These are phyloP conservation scores for Podospora pseudocomata DNA, from an alignment of 495 filamentous ascomycete species.

Conservation along the genomic window DNA sequence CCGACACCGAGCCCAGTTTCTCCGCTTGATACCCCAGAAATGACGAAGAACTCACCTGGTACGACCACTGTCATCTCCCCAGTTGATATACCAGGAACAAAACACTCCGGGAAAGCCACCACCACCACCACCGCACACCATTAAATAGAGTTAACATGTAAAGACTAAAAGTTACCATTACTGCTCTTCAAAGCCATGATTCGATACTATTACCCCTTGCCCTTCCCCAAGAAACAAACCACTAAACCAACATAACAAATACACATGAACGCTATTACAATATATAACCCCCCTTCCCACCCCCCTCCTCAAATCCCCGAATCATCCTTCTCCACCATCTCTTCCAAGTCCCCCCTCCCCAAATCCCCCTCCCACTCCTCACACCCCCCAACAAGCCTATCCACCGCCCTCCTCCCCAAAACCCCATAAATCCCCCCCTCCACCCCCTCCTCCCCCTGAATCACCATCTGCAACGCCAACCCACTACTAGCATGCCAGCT, in stretches of 20 bases:
- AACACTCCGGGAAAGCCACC: background rate
- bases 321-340: conserved; percentile 7
- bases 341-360: background rate
- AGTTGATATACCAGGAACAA: background rate
- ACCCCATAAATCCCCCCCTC: background rate
- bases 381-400: background rate
- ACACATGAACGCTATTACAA: background rate
- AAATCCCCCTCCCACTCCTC: background rate
- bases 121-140: background rate
- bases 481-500: conserved; percentile 45
- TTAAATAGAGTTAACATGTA: background rate
- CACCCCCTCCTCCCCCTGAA: background rate
- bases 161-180: background rate
- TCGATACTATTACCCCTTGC: too few relatives aligned
- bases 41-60: background rate
- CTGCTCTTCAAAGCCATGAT: background rate
- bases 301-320: background rate
- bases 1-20: background rate
- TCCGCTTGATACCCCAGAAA: background rate
- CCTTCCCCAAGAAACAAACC: background rate
- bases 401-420: background rate
- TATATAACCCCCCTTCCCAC: background rate
- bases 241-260: background rate
- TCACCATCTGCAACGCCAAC: conserved; percentile 9
- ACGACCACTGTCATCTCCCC: background rate